phyloP scores from a whole-genome alignment of 2,329 filamentous ascomycete genomes.

The Cordyceps cicadae region DNA sequence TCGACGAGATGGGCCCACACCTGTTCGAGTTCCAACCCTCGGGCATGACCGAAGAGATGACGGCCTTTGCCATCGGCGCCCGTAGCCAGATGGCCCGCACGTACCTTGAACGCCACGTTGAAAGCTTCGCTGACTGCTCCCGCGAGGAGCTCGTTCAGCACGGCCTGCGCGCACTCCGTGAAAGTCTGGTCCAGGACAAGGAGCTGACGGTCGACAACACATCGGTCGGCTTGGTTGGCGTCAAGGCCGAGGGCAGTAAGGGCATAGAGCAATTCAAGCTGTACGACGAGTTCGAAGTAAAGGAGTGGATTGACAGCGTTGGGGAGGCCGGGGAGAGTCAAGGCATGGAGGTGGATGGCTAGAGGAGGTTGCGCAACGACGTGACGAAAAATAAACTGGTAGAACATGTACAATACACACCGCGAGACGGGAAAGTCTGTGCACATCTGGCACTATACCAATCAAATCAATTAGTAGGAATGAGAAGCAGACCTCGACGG shows the following conservation, averaged over 20 bases:
- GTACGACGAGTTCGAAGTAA: conserved; percentile 81
- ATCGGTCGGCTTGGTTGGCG: conserved; percentile 76
- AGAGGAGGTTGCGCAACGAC: conserved; percentile 16
- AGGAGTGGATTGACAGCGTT: conserved; percentile 73
- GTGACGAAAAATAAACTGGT: conserved; percentile 17
- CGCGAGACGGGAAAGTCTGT: conserved; percentile 20
- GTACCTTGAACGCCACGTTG: conserved; percentile 88
- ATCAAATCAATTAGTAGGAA: background rate
- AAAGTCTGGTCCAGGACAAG: conserved; percentile 93
- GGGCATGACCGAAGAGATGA: conserved; percentile 95
- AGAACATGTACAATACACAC: conserved; percentile 30
- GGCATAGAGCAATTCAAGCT: conserved; percentile 75
- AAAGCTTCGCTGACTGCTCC: conserved; percentile 66
- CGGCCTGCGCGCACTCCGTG: conserved; percentile 84
- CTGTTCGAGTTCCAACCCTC: conserved; percentile 97
- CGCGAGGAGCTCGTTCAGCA: conserved; percentile 86
- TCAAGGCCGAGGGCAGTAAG: conserved; percentile 43
- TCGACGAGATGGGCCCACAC: conserved; percentile 89
- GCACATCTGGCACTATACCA: conserved; percentile 6
- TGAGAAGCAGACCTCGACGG: background rate
- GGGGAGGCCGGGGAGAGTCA: conserved; percentile 50
- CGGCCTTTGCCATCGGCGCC: conserved; percentile 91
- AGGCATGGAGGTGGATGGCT: conserved; percentile 32
- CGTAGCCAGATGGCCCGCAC: conserved; percentile 96
- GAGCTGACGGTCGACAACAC: conserved; percentile 97